A percentile compares a stretch with the other conserved stretches of the same genome.
Conservation (phyloP, 2,329 filamentous ascomycete species). For the Fusarium miscanthi region DNA sequence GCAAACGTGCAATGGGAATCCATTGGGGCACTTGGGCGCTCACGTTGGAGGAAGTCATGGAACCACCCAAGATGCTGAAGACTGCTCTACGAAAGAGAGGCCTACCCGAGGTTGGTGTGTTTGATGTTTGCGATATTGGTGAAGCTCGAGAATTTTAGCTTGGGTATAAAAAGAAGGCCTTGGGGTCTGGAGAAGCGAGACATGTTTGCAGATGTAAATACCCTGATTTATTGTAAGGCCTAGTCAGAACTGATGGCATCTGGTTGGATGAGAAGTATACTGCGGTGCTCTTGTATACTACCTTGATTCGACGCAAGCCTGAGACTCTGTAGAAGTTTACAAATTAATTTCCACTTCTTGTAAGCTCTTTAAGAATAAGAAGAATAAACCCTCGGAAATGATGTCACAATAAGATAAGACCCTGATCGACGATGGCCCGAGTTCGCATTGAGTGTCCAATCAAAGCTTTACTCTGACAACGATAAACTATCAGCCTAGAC, state of each 20-base stretch:
- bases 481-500: background rate
- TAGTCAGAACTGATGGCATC: slow-evolving; percentile 1
- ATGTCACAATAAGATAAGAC: slow-evolving; percentile 32
- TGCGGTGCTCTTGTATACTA: background rate
- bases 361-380: background rate
- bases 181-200: slow-evolving; percentile 2
- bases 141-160: slow-evolving; percentile 79
- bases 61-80: slow-evolving; percentile 79
- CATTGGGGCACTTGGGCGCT: slow-evolving; percentile 95
- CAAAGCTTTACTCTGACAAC: slow-evolving; percentile 1
- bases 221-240: slow-evolving; percentile 19
- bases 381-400: background rate
- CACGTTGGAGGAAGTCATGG: slow-evolving; percentile 85
- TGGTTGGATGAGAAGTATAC: background rate
- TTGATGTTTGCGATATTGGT: slow-evolving; percentile 86
- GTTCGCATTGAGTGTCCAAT: slow-evolving; percentile 11
- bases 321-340: slow-evolving; percentile 14
- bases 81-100: slow-evolving; percentile 76
- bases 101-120: slow-evolving; percentile 76
- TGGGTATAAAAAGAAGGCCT: background rate
- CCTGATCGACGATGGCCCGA: slow-evolving; percentile 19
- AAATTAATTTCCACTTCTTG: slow-evolving; percentile 3
- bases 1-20: slow-evolving; percentile 82
- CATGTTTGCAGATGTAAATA: slow-evolving; percentile 21
- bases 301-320: background rate